A percentile compares a stretch with the other conserved stretches of the same genome.
These are phyloP conservation scores for Cadophora sp. DNA, from an alignment of 2,329 filamentous ascomycete species.

Conservation along the genomic window DNA sequence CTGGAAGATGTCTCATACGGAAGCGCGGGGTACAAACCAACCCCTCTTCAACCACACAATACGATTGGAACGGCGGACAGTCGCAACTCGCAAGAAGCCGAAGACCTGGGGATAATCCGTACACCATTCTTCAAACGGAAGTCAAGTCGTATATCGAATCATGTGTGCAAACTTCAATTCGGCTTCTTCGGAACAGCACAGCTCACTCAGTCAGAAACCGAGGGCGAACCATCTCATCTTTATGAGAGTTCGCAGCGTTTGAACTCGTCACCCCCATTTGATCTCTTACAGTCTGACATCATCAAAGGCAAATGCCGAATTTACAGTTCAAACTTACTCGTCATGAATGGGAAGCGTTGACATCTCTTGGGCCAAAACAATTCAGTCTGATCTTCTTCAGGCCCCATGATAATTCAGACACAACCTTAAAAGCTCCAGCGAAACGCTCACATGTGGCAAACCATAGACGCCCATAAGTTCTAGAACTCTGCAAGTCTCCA, in stretches of 20 bases:
- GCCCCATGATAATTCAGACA: neutral
- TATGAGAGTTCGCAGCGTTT: neutral
- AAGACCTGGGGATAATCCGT: neutral
- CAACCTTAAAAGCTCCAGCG: conserved; percentile 1
- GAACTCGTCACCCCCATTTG: neutral
- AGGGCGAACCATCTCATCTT: conserved; percentile 6
- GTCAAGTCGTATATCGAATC: neutral
- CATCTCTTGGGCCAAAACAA: neutral
- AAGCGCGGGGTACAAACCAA: neutral
- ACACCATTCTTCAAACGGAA: neutral
- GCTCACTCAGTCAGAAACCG: neutral
- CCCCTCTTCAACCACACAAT: neutral
- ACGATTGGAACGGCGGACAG: neutral
- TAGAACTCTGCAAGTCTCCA: conserved; percentile 3
- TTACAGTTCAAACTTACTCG: conserved; percentile 9
- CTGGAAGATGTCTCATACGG: neutral
- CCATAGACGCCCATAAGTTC: neutral
- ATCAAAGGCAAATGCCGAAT: neutral
- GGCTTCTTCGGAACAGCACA: conserved; percentile 5
- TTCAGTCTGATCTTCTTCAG: neutral
- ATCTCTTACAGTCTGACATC: conserved; percentile 13
- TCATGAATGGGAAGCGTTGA: neutral
- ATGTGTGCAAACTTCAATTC: neutral
- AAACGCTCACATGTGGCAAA: neutral
- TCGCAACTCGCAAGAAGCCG: neutral